Evolutionary conservation across 805 yeast species (phyloP).

Genomic region (Candida incommunis): DNA sequence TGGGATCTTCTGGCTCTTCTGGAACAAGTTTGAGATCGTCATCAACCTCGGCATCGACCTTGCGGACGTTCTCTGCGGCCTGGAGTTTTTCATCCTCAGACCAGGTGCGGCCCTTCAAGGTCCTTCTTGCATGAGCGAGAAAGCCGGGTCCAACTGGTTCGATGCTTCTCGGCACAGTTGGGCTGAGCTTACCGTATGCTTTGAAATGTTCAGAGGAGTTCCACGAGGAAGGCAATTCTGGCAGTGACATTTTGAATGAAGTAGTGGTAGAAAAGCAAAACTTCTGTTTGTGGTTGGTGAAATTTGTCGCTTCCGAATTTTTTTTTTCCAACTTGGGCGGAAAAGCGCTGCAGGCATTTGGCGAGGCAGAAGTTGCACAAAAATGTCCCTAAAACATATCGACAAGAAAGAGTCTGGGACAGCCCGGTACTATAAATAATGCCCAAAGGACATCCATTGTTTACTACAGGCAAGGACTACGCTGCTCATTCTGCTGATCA

Average conservation of each 20-base stretch:
- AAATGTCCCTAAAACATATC: too few relatives aligned
- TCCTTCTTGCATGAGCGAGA: conserved; percentile 92
- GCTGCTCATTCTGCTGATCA: neutral
- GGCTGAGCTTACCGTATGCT: conserved; percentile 14
- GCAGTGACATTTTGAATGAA: conserved; percentile 3
- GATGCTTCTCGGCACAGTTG: conserved; percentile 40
- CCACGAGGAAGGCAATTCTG: conserved; percentile 16
- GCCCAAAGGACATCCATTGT: neutral
- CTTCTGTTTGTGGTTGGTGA: conserved; percentile 5
- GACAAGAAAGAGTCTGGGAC: too few relatives aligned
- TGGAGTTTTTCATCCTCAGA: conserved; percentile 90
- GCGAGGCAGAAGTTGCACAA: too few relatives aligned
- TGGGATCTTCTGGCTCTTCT: conserved; percentile 55
- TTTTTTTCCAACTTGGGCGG: neutral
- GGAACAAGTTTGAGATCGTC: conserved; percentile 43
- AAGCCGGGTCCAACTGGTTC: conserved; percentile 97
- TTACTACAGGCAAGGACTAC: conserved; percentile 1
- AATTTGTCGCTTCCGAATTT: neutral
- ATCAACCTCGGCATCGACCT: conserved; percentile 43
- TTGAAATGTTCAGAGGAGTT: conserved; percentile 15
- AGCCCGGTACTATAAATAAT: too few relatives aligned
- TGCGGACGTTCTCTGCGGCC: conserved; percentile 74
- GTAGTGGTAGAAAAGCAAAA: conserved; percentile 1
- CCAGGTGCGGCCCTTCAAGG: conserved; percentile 95
- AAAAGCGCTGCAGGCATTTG: too few relatives aligned